Percentiles rank a stretch among this genome's conserved stretches.
phyloP scores from a whole-genome alignment of 2,329 filamentous ascomycete species.

The Colletotrichum siamense region DNA sequence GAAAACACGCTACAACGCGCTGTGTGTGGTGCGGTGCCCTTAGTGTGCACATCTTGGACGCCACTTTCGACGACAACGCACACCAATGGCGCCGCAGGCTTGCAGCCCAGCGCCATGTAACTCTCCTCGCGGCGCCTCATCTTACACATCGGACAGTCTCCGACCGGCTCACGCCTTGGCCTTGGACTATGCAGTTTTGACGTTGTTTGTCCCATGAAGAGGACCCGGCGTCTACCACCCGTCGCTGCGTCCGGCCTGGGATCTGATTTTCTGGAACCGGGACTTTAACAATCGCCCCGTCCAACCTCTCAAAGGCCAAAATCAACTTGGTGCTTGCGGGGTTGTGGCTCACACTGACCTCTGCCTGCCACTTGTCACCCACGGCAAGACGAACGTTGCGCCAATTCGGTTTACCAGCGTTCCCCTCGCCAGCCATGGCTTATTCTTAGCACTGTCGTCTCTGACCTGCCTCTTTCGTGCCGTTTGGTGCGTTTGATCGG shows the following conservation, averaged over 20 bases:
- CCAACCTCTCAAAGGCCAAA: not conserved
- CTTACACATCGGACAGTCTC: conserved; percentile 11
- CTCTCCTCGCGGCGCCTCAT: not conserved
- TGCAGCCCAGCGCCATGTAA: not conserved
- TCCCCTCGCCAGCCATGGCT: conserved; percentile 13
- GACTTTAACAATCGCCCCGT: not conserved
- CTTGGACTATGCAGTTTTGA: not conserved
- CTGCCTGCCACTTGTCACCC: conserved; percentile 7
- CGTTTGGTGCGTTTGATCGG: conserved; percentile 15
- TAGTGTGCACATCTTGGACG: not conserved
- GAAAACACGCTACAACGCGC: not conserved
- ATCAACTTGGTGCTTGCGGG: not conserved
- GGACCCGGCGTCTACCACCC: not conserved
- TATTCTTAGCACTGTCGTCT: conserved; percentile 17
- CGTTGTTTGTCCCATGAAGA: not conserved
- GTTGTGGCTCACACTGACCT: conserved; percentile 2
- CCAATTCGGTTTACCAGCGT: not conserved
- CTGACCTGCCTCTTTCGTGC: conserved; percentile 6
- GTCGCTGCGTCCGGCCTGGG: not conserved
- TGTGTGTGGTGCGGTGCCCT: not conserved
- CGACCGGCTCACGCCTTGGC: not conserved
- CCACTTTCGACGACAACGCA: not conserved
- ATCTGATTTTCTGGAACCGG: not conserved
- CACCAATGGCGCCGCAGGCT: not conserved
- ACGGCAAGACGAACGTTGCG: conserved; percentile 15